Base-by-base conservation (phyloP, 176 grass and related monocot species). In the Oryza glumipatula region DNA sequence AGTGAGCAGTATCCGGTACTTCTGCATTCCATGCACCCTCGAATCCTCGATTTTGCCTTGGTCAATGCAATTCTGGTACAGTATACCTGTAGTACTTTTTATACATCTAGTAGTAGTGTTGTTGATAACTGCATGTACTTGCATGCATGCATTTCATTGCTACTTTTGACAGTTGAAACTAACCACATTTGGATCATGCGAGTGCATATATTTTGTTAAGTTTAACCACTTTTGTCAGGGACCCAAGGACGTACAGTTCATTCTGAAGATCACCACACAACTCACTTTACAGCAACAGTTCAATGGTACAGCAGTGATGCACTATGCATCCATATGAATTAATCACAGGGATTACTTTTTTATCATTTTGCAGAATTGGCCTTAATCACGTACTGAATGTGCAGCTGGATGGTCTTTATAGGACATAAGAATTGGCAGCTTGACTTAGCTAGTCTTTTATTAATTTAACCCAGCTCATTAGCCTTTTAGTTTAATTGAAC, bases 11-110 rank as follows among this genome's bases (percentile, higher is more conserved):
- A 78, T 76, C 80, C 88, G 9, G 51, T 17, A 13, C 6, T 32
- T 65, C 70, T 23, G 68, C 35, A 7, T 80, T 10, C 46, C 23
- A 9, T 33, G 11, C 9, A 6, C 6, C 7, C 32, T 21, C 8
- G 78, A 14, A 44, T 44, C 72, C 60, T 73, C 39, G 68, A 90
- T 82, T 82, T 83, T 78, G 74, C 84, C 58, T 56, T 82, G 74
- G 80, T 86, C 80, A 90, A 86, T 72, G 38, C 1, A 48, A 45
- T 86, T 82, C 78, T 72, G 43, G 51, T 15, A n/a, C 68, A 82
- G 4, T 32, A 64, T 45, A 12, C 21, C 41, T 7, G 38, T 13
- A 6, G 38, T 13, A 6, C 45, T 17, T 74, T 54, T 10, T 52
- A 19, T 75, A 67, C 51, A 44, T 44, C 43, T 44, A 44, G 43